phyloP scores from a whole-genome alignment of 306 rosid genomes.

The Cicer judaicum region DNA sequence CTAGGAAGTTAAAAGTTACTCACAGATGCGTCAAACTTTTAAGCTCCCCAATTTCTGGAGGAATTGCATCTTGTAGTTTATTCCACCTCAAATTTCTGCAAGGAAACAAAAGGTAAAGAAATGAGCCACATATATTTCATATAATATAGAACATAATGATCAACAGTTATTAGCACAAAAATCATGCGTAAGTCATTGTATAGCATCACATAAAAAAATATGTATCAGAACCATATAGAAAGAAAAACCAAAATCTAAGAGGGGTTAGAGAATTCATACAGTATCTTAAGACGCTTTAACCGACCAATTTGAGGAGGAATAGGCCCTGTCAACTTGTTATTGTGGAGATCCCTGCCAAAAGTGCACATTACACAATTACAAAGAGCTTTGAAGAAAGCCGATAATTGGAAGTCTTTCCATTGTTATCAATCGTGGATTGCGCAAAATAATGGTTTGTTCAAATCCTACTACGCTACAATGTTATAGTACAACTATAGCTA shows the following conservation, averaged over 20 bases:
- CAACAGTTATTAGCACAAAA: conserved; percentile 18
- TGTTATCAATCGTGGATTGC: no score
- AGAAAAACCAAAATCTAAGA: conserved; percentile 29
- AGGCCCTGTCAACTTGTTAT: conserved; percentile 97
- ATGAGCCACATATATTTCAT: conserved; percentile 19
- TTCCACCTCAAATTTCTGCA: conserved; percentile 98
- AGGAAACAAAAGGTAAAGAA: conserved; percentile 25
- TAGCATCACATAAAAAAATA: conserved; percentile 19
- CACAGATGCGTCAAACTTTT: conserved; percentile 97
- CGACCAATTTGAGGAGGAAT: conserved; percentile 98
- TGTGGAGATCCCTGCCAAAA: conserved; percentile 88
- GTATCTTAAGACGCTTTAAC: conserved; percentile 88
- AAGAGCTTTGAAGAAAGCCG: conserved; percentile 14
- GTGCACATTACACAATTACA: conserved; percentile 29
- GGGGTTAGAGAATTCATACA: conserved; percentile 56
- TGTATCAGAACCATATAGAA: conserved; percentile 3
- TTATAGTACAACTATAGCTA: no score
- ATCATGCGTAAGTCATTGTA: background rate
- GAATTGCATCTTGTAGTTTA: conserved; percentile 92
- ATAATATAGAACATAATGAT: conserved; percentile 26
- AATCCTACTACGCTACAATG: no score
- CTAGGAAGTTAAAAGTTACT: conserved; percentile 48
- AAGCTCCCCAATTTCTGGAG: conserved; percentile 94
- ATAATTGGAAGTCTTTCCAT: background rate
- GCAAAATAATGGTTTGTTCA: no score